phyloP scores from a whole-genome alignment of 179 eudicot species.

The Silene noctiflora region DNA sequence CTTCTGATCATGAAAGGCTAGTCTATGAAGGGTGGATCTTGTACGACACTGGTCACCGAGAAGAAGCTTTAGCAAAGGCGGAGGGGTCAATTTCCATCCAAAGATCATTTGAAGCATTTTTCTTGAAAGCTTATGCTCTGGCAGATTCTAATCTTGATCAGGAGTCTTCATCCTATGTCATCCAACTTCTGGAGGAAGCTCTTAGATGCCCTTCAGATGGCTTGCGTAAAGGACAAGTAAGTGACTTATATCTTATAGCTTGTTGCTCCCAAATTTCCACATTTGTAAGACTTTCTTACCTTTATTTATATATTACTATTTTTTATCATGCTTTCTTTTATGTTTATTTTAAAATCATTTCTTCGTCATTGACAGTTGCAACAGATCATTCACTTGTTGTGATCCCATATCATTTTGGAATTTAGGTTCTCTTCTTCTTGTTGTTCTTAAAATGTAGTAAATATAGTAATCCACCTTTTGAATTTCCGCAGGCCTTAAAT shows the following conservation, averaged over 20 bases:
- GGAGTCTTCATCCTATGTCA: conserved; percentile 55
- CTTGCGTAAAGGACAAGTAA: conserved; percentile 85
- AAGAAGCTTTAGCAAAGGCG: conserved; percentile 81
- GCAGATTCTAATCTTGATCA: conserved; percentile 69
- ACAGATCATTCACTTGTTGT: background rate
- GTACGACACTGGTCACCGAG: conserved; percentile 81
- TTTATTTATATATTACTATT: background rate
- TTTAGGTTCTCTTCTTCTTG: background rate
- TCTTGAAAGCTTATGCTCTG: conserved; percentile 74
- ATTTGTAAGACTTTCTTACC: too few relatives aligned
- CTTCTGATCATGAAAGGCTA: conserved; percentile 72
- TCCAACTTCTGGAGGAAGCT: conserved; percentile 78
- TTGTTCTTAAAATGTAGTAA: background rate
- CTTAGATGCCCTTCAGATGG: conserved; percentile 86
- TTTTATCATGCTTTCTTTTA: background rate
- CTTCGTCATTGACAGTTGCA: background rate
- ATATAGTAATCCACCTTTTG: conserved; percentile 13
- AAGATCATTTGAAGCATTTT: conserved; percentile 85
- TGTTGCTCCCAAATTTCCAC: background rate
- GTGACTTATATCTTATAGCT: conserved; percentile 16
- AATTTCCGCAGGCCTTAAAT: conserved; percentile 59
- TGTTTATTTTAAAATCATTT: too few relatives aligned
- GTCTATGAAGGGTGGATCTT: conserved; percentile 84
- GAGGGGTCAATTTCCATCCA: conserved; percentile 65
- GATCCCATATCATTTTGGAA: background rate